These are phyloP conservation scores for Gossypium herbaceum DNA, from an alignment of 345 rosid genomes.

Conservation along the genomic window DNA sequence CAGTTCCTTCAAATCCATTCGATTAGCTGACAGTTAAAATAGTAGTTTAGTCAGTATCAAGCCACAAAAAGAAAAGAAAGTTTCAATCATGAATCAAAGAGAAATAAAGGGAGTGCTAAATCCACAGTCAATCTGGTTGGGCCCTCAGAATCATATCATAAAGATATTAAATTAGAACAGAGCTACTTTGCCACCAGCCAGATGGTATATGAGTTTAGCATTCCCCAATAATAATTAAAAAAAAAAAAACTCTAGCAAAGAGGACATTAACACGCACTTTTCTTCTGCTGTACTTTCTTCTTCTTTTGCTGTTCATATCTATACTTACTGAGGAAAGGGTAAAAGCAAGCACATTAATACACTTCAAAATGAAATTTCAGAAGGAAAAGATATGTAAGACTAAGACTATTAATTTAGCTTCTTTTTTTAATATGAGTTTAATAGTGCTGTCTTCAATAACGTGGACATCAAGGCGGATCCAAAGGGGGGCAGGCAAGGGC, in stretches of 20 bases:
- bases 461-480: background rate
- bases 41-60: conserved; percentile 32
- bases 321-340: conserved; percentile 51
- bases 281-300: conserved; percentile 82
- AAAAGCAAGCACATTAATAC: conserved; percentile 15
- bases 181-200: conserved; percentile 11
- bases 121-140: conserved; percentile 12
- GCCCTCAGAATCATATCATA: background rate
- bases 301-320: conserved; percentile 80
- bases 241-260: conserved; percentile 16
- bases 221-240: background rate
- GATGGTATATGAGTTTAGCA: conserved; percentile 7
- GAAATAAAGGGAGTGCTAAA: conserved; percentile 16
- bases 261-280: conserved; percentile 51
- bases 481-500: too few relatives aligned
- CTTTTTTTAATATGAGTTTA: background rate
- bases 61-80: conserved; percentile 11
- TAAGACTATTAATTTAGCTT: background rate
- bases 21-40: conserved; percentile 43
- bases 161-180: background rate
- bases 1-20: conserved; percentile 80
- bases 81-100: conserved; percentile 12
- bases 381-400: background rate
- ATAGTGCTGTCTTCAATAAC: background rate
- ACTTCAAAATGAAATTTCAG: conserved; percentile 5